Evolutionary conservation across 495 filamentous ascomycete genomes (phyloP).

Genomic region (Aspergillus egyptiacus): DNA sequence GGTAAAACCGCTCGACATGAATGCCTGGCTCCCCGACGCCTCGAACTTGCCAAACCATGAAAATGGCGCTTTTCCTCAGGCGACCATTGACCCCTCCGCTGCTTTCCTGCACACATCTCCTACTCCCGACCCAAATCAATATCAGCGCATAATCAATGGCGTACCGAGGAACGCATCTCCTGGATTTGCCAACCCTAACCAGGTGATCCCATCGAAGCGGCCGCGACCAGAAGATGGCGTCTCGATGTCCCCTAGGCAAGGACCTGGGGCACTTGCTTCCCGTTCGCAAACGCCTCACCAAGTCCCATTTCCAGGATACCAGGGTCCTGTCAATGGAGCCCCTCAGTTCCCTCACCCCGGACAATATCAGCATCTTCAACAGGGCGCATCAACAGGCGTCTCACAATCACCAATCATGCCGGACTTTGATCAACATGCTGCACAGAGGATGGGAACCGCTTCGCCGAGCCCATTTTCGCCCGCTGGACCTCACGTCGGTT

Average conservation of each 20-base stretch:
- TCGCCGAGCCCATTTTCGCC: slow-evolving; percentile 91
- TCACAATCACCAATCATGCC: slow-evolving; percentile 90
- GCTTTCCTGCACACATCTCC: slow-evolving; percentile 47
- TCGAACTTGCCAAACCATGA: slow-evolving; percentile 64
- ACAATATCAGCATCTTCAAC: slow-evolving; percentile 77
- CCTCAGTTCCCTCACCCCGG: slow-evolving; percentile 50
- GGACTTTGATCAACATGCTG: slow-evolving; percentile 57
- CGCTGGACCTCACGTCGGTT: slow-evolving; percentile 64
- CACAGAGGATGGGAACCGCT: slow-evolving; percentile 78
- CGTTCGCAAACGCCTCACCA: slow-evolving; percentile 91
- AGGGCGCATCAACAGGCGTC: slow-evolving; percentile 71
- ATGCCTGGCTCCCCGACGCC: slow-evolving; percentile 77
- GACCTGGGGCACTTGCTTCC: slow-evolving; percentile 68
- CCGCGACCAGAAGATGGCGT: slow-evolving; percentile 81
- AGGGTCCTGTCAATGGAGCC: slow-evolving; percentile 51
- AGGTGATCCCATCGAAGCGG: slow-evolving; percentile 82
- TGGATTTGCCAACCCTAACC: slow-evolving; percentile 66
- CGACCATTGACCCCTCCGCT: slow-evolving; percentile 50
- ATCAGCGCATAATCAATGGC: slow-evolving; percentile 76
- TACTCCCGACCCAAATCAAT: slow-evolving; percentile 53
- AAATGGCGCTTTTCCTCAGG: slow-evolving; percentile 65
- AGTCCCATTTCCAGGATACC: slow-evolving; percentile 56
- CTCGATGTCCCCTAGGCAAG: slow-evolving; percentile 72
- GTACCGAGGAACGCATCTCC: slow-evolving; percentile 74
- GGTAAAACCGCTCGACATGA: slow-evolving; percentile 60